Evolutionary conservation across 805 yeast species (phyloP).

Genomic region (Starmerella scarabaei): DNA sequence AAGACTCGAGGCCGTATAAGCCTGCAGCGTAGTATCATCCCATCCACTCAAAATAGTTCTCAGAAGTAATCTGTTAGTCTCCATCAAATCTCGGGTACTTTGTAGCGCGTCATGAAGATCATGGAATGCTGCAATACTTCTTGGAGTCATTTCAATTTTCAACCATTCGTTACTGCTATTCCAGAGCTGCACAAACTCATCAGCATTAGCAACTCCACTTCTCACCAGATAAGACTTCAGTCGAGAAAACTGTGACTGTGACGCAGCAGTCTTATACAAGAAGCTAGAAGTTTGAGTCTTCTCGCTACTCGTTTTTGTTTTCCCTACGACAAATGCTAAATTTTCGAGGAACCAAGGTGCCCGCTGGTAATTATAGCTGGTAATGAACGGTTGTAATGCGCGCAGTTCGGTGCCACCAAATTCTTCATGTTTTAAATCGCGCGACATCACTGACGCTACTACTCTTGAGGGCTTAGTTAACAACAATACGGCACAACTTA

Average conservation of each 20-base stretch:
- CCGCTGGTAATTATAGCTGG: conserved; percentile 8
- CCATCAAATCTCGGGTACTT: too few relatives aligned
- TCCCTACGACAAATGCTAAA: not conserved
- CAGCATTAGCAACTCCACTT: too few relatives aligned
- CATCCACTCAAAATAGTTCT: too few relatives aligned
- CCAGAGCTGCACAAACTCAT: too few relatives aligned
- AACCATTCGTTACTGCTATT: not conserved
- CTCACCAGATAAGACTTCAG: not conserved
- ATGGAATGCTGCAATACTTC: too few relatives aligned
- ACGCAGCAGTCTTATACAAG: not conserved
- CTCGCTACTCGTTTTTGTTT: not conserved
- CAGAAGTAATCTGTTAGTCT: too few relatives aligned
- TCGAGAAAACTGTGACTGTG: conserved; percentile 6
- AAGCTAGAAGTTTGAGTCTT: not conserved
- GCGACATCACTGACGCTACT: not conserved
- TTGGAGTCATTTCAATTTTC: not conserved
- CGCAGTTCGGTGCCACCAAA: conserved; percentile 4
- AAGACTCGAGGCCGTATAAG: too few relatives aligned
- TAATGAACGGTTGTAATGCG: conserved; percentile 5
- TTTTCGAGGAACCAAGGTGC: conserved; percentile 2
- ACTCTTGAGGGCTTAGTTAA: not conserved
- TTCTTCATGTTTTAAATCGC: too few relatives aligned
- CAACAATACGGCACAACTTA: not conserved
- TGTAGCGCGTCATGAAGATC: too few relatives aligned
- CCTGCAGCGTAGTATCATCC: too few relatives aligned